Percentiles rank a stretch among this genome's conserved stretches.
These are phyloP conservation scores for Penicillium sp. DNA, from an alignment of 2,329 filamentous ascomycete genomes.

Conservation along the genomic window DNA sequence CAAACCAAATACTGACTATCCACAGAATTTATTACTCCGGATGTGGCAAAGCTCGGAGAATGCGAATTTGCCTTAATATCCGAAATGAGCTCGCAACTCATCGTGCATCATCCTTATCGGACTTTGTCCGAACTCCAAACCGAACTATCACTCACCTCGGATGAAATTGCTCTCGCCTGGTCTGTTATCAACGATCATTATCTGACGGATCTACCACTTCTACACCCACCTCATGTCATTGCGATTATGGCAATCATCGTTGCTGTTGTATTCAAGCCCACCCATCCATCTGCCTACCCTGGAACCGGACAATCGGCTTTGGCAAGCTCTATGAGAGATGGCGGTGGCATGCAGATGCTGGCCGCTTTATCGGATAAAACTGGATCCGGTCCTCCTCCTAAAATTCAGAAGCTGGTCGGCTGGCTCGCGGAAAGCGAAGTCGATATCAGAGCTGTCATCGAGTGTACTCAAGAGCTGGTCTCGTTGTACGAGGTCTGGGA, in stretches of 20 bases:
- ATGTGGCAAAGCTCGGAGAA: conserved; percentile 82
- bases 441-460: conserved; percentile 79
- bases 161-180: conserved; percentile 75
- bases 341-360: conserved; percentile 33
- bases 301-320: conserved; percentile 33
- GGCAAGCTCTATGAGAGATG: conserved; percentile 37
- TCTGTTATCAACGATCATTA: conserved; percentile 89
- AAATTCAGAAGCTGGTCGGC: conserved; percentile 64
- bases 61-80: conserved; percentile 92
- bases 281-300: conserved; percentile 40
- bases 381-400: conserved; percentile 29
- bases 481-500: conserved; percentile 80
- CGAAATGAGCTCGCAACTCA: conserved; percentile 84
- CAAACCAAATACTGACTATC: conserved; percentile 16
- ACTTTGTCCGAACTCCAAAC: conserved; percentile 69
- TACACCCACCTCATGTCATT: conserved; percentile 81
- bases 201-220: conserved; percentile 83
- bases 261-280: conserved; percentile 75
- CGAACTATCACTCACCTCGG: conserved; percentile 68
- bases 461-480: conserved; percentile 87
- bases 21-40: conserved; percentile 66
- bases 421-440: conserved; percentile 86
- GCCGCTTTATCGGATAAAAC: conserved; percentile 34
- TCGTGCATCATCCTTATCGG: conserved; percentile 87
- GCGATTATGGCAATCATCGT: conserved; percentile 84